A percentile compares a stretch with the other conserved stretches of the same genome.
Conservation (phyloP, 176 grass and related monocot genomes). For the Urochloa ruziziensis region DNA sequence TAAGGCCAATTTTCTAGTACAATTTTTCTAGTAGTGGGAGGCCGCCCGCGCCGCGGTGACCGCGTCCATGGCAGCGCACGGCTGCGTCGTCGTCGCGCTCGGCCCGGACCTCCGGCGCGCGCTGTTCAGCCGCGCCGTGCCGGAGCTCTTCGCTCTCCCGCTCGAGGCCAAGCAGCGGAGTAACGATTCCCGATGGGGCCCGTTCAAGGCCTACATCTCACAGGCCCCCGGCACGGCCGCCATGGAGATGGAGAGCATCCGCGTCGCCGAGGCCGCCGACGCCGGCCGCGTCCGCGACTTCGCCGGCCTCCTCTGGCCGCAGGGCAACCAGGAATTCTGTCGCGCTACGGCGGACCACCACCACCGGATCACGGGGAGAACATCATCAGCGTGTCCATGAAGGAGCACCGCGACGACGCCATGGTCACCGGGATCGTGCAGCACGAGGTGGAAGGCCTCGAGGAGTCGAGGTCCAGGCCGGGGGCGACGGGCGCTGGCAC, state of each 20-base stretch:
- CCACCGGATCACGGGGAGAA: neutral
- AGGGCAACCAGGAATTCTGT: conserved; percentile 36
- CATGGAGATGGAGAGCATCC: conserved; percentile 46
- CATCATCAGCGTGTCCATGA: neutral
- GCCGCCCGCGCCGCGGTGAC: conserved; percentile 29
- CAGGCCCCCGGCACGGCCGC: conserved; percentile 6
- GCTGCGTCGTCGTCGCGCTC: conserved; percentile 45
- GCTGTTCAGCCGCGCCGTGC: conserved; percentile 33
- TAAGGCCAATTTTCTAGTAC: too few species aligned
- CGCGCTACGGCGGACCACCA: neutral
- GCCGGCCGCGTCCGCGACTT: conserved; percentile 22
- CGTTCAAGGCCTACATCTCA: conserved; percentile 32
- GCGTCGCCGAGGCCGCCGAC: conserved; percentile 34
- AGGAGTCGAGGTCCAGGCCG: conserved; percentile 19
- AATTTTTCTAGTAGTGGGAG: too few species aligned
- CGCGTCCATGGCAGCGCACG: conserved; percentile 43
- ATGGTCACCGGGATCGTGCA: conserved; percentile 26
- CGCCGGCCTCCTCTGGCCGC: conserved; percentile 30
- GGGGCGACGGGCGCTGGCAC: conserved; percentile 17
- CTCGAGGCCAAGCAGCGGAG: conserved; percentile 35
- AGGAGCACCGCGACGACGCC: conserved; percentile 28
- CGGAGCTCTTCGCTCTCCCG: conserved; percentile 59
- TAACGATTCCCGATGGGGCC: neutral
- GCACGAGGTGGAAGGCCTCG: conserved; percentile 36
- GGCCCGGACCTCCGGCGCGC: conserved; percentile 29